Evolutionary conservation across 2,329 filamentous ascomycete genomes (phyloP).

Genomic region (Plenodomus tracheiphilus): DNA sequence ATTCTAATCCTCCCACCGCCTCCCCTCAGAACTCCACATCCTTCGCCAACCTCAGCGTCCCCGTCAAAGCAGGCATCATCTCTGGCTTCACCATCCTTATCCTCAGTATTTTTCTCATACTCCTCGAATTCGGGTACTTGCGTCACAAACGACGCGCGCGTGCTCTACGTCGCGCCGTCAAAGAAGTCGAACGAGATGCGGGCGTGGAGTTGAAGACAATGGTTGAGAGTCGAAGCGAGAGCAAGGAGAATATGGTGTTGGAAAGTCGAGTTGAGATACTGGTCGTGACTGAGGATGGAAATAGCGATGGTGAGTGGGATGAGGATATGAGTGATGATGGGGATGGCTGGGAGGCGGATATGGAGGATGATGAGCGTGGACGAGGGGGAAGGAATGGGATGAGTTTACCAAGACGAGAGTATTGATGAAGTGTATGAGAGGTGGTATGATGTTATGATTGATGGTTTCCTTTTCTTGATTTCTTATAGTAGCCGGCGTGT

Average conservation of each 20-base stretch:
- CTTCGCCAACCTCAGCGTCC: slow-evolving; percentile 6
- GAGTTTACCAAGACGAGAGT: slow-evolving; percentile 17
- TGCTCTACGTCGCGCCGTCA: slow-evolving; percentile 17
- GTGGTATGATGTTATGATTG: not conserved
- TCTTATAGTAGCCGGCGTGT: too few species aligned
- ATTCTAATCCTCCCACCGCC: not conserved
- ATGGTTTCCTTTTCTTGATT: not conserved
- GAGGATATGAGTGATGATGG: slow-evolving; percentile 1
- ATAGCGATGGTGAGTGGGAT: slow-evolving; percentile 13
- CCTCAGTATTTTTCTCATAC: slow-evolving; percentile 9
- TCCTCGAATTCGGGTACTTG: slow-evolving; percentile 19
- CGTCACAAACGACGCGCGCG: slow-evolving; percentile 19
- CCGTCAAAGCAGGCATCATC: slow-evolving; percentile 10
- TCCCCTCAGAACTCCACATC: slow-evolving; percentile 1
- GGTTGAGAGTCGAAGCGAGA: slow-evolving; percentile 2
- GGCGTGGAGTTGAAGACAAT: slow-evolving; percentile 2
- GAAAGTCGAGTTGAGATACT: slow-evolving; percentile 31
- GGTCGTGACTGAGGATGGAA: slow-evolving; percentile 15
- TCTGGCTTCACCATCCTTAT: slow-evolving; percentile 5
- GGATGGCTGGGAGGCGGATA: not conserved
- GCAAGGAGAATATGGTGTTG: slow-evolving; percentile 28
- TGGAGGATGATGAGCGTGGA: slow-evolving; percentile 11
- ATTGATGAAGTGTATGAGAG: not conserved
- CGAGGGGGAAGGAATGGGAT: slow-evolving; percentile 12
- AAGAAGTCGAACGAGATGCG: slow-evolving; percentile 22